Evolutionary conservation across 176 grass and related monocot species (phyloP).

Genomic region (Bromus sterilis): DNA sequence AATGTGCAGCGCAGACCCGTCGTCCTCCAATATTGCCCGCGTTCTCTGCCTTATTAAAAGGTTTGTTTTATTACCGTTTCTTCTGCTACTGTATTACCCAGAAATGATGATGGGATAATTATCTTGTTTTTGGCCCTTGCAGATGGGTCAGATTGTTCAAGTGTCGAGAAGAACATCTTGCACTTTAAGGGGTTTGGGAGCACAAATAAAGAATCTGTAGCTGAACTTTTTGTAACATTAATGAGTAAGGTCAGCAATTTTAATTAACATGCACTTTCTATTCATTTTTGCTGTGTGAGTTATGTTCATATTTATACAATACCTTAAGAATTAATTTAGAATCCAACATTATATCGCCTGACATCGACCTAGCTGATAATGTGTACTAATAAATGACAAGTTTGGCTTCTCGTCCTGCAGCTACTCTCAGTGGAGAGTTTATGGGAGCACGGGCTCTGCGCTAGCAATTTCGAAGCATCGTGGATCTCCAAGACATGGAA

Average conservation of each 20-base stretch:
- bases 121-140: conserved; percentile 6
- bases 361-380: not conserved
- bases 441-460: conserved; percentile 81
- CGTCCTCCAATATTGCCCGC: conserved; percentile 80
- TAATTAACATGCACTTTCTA: not conserved
- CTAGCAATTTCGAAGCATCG: conserved; percentile 67
- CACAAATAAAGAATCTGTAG: conserved; percentile 76
- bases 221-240: conserved; percentile 70
- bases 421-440: conserved; percentile 60
- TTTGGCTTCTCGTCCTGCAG: conserved; percentile 35
- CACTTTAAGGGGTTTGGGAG: conserved; percentile 57
- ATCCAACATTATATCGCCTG: not conserved
- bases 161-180: conserved; percentile 30
- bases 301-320: not conserved
- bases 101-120: not conserved
- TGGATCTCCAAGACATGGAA: conserved; percentile 70
- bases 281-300: not conserved
- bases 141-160: conserved; percentile 58
- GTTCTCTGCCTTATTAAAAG: conserved; percentile 62
- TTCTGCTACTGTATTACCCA: not conserved
- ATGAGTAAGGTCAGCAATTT: conserved; percentile 60
- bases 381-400: not conserved
- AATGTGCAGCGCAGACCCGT: conserved; percentile 62
- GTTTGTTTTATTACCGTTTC: conserved; percentile 12
- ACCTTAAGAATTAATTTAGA: no score